Conservation (phyloP, 2,329 filamentous ascomycete species). For the Aspergillus viridinutans region DNA sequence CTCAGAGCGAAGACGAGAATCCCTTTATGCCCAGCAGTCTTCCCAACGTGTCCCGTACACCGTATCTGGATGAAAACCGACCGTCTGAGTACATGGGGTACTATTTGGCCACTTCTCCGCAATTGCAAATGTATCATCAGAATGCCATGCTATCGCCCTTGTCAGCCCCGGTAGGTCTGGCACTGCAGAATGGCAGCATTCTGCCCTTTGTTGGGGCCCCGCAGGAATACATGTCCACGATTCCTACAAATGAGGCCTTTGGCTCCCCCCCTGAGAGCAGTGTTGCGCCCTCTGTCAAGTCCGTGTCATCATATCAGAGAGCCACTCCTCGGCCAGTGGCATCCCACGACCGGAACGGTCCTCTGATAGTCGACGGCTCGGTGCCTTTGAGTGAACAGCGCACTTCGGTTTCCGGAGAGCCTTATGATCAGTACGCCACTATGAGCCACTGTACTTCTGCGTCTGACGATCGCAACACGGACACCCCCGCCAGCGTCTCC, state of each 20-base stretch:
- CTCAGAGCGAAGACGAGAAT: constrained; percentile 31
- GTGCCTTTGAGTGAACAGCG: constrained; percentile 37
- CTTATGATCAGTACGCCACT: constrained; percentile 33
- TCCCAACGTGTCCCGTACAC: constrained; percentile 29
- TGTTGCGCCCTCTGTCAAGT: constrained; percentile 17
- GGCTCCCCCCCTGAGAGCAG: constrained; percentile 22
- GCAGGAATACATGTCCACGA: constrained; percentile 30
- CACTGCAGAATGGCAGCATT: constrained; percentile 36
- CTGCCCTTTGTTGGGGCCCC: constrained; percentile 29
- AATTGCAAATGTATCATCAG: constrained; percentile 39
- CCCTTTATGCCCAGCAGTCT: constrained; percentile 28
- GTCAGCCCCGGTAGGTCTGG: constrained; percentile 35
- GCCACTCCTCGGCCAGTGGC: constrained; percentile 25
- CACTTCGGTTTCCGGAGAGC: constrained; percentile 28
- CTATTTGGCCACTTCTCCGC: constrained; percentile 43
- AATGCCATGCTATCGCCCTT: constrained; percentile 36
- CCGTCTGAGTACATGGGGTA: constrained; percentile 45
- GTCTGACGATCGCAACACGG: constrained; percentile 35
- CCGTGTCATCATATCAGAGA: constrained; percentile 18
- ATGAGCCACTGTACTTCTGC: constrained; percentile 40
- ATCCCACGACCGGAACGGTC: constrained; percentile 31
- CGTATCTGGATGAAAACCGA: constrained; percentile 35
- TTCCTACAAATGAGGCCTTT: constrained; percentile 22
- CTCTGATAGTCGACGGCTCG: constrained; percentile 47
- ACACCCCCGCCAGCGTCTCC: constrained; percentile 36